Base-by-base conservation (phyloP, 2,329 filamentous ascomycete species). In the Ophiocordyceps camponoti-leonardi region DNA sequence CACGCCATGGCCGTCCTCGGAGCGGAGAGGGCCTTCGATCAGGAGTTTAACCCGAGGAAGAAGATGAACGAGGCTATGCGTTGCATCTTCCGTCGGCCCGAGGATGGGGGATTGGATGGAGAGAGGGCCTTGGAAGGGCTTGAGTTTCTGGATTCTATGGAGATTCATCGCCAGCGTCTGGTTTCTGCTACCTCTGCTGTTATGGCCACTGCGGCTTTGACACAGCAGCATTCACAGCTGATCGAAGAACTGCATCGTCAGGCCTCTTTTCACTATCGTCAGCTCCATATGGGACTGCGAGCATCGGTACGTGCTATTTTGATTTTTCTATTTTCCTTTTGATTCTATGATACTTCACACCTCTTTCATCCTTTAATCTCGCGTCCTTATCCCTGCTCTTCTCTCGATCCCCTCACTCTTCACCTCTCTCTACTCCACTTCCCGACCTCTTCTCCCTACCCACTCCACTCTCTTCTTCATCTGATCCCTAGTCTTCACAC, bases 261-360 rank as follows among this genome's bases (percentile, higher is more conserved):
- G 6, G 51, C 60, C 4, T 50, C 49, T 11, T 45, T 48, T 30
- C 56, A 57, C n/a, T 63, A 61, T 43, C 42, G 45, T 6, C 51
- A 54, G 8, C 56, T 59, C 20, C 55, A 63, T 47, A 48, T 61
- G 48, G 60, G 60, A 0, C 57, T 65, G 28, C 56, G 62, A 30
- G 54, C 52, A 23, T 54, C 49, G 33, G 62, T 64, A 50, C 53
- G 60, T 46, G 14, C 13, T n/a, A n/a, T n/a, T n/a, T n/a, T n/a
- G n/a, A 26, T 13, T 11, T 6, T 41, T 19, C 10, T 22, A 18
- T 39, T n/a, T 8, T 26, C 20, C 10, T 10, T 41, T 22, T 41
- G 19, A 23, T 41, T 19, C 19, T 19, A 4, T 19, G 3, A 22
- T 13, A 18, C 6, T 16, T 16, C 16, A 19, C 10, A 22, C 13